Conservation (phyloP, 2,329 filamentous ascomycete genomes). For the Orbilia brochopaga region DNA sequence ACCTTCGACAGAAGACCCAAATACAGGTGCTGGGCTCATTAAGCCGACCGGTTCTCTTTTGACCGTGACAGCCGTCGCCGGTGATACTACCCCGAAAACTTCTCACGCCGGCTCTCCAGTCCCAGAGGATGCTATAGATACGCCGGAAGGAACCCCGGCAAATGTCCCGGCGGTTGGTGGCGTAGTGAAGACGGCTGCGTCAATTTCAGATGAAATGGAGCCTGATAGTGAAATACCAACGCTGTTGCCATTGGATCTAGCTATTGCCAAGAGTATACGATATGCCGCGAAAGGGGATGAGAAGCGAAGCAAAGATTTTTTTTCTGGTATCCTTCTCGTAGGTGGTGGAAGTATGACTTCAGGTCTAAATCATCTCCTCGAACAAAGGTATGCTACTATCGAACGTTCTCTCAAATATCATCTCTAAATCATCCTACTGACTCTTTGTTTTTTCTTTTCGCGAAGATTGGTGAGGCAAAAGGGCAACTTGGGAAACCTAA, state of each 20-base stretch:
- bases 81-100: conserved; percentile 77
- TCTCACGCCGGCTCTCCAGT: conserved; percentile 87
- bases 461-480: conserved; percentile 29
- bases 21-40: conserved; percentile 59
- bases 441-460: conserved; percentile 58
- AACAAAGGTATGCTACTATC: conserved; percentile 76
- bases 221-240: conserved; percentile 74
- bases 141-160: conserved; percentile 65
- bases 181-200: conserved; percentile 50
- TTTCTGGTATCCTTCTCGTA: conserved; percentile 87
- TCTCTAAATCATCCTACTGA: conserved; percentile 62
- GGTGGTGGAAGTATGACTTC: conserved; percentile 83
- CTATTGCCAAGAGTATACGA: conserved; percentile 86
- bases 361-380: conserved; percentile 79
- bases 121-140: conserved; percentile 73
- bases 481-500: conserved; percentile 70
- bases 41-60: conserved; percentile 20
- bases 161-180: conserved; percentile 59
- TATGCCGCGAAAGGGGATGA: conserved; percentile 88
- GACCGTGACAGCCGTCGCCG: conserved; percentile 37
- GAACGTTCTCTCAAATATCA: conserved; percentile 54
- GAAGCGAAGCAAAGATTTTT: conserved; percentile 87
- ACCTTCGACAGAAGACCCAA: conserved; percentile 50
- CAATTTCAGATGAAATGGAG: conserved; percentile 52
- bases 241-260: conserved; percentile 80